Conservation (phyloP, 139 green algal genomes). For the Microglena sp. region DNA sequence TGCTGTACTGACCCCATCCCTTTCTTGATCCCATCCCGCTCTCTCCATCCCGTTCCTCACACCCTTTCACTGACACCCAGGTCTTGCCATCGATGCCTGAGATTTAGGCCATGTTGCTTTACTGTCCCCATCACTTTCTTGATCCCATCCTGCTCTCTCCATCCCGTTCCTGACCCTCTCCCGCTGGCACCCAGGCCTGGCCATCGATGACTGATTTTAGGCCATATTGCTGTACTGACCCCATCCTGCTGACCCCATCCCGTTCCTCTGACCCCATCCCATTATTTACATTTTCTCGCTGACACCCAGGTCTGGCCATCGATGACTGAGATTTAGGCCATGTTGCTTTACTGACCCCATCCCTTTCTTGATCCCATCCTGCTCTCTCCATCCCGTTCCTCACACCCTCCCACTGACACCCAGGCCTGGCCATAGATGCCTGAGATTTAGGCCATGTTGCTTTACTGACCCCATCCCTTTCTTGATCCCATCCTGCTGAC, state of each 20-base stretch:
- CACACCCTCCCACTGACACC: neutral
- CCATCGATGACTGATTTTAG: neutral
- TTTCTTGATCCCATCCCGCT: too few relatives aligned
- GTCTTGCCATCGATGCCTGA: slow-evolving; percentile 15
- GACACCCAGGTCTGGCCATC: neutral
- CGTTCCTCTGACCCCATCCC: too few relatives aligned
- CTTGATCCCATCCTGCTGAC: neutral
- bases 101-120: slow-evolving; percentile 4
- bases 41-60: neutral
- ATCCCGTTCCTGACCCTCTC: neutral
- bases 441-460: neutral
- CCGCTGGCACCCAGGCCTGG: neutral
- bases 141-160: neutral
- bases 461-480: neutral
- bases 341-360: neutral
- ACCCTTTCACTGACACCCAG: neutral
- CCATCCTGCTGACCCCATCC: neutral
- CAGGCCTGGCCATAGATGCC: neutral
- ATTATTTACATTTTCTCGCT: neutral
- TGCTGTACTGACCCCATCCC: too few relatives aligned
- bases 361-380: too few relatives aligned
- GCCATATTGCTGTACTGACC: neutral
- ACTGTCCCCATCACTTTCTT: neutral
- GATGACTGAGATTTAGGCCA: neutral
- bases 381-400: neutral